A percentile compares a stretch with the other conserved stretches of the same genome.
Conservation (phyloP, 768 basidiomycete species). For the Flagelloscypha sp. region DNA sequence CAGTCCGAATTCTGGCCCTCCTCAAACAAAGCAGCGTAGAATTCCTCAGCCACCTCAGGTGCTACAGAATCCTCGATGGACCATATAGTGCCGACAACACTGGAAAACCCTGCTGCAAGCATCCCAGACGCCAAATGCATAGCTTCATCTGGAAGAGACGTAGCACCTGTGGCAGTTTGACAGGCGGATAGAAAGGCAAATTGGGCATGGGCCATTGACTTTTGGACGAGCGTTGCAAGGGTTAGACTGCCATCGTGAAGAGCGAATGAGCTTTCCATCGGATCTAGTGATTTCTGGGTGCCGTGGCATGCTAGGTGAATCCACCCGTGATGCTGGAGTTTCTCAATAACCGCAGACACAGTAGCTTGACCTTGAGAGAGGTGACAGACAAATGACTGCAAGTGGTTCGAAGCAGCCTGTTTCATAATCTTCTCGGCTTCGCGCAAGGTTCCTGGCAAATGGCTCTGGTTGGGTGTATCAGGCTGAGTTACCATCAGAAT, state of each 20-base stretch:
- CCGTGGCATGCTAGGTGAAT: slow-evolving; percentile 26
- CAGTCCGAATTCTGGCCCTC: no score
- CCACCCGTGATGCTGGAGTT: slow-evolving; percentile 11
- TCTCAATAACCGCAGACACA: slow-evolving; percentile 1
- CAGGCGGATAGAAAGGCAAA: slow-evolving; percentile 25
- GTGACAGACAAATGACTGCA: background rate
- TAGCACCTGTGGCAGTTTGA: slow-evolving; percentile 19
- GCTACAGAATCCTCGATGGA: slow-evolving; percentile 20
- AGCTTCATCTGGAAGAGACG: slow-evolving; percentile 17
- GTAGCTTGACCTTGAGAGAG: slow-evolving; percentile 1
- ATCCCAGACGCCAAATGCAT: slow-evolving; percentile 23
- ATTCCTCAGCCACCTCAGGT: slow-evolving; percentile 6
- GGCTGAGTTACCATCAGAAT: slow-evolving; percentile 14
- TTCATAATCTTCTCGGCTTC: slow-evolving; percentile 4
- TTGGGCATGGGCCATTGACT: slow-evolving; percentile 10
- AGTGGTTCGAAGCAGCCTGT: background rate
- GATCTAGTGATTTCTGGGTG: slow-evolving; percentile 11
- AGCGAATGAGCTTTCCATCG: slow-evolving; percentile 19
- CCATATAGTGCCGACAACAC: slow-evolving; percentile 28
- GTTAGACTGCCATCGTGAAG: slow-evolving; percentile 15
- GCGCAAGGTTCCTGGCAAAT: slow-evolving; percentile 9
- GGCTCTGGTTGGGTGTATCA: slow-evolving; percentile 6
- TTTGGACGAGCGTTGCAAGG: slow-evolving; percentile 16
- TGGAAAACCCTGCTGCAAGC: slow-evolving; percentile 21
- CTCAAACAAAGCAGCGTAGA: slow-evolving; percentile 10